Percentiles rank a stretch among this genome's conserved stretches.
Evolutionary conservation across 495 filamentous ascomycete genomes (phyloP).

Genomic region (Hypoxylon trugodes): DNA sequence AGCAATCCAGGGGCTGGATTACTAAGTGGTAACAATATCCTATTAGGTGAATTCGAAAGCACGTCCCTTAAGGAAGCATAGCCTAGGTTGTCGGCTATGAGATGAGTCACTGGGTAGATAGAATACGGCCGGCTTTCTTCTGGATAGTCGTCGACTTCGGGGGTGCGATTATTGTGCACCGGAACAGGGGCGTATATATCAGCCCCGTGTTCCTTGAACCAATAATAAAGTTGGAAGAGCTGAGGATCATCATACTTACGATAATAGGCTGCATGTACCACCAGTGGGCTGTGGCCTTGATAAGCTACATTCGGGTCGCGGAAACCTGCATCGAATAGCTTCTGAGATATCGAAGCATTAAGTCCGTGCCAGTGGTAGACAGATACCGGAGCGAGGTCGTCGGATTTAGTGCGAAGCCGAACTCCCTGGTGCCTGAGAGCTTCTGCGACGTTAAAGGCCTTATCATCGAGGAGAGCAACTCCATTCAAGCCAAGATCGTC

Average conservation of each 20-base stretch:
- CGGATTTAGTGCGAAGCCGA: not conserved
- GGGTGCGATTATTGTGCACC: not conserved
- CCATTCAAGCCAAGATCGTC: not conserved
- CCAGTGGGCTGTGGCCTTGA: not conserved
- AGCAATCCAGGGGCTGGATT: not conserved
- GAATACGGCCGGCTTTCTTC: not conserved
- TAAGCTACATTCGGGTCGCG: not conserved
- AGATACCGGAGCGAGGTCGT: not conserved
- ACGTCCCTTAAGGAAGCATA: too few relatives aligned
- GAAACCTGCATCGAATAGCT: slow-evolving; percentile 16
- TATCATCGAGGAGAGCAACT: not conserved
- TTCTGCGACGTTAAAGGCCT: slow-evolving; percentile 11
- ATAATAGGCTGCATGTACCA: not conserved
- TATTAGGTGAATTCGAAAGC: too few relatives aligned
- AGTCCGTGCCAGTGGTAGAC: not conserved
- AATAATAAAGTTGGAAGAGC: not conserved
- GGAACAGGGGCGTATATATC: slow-evolving; percentile 3
- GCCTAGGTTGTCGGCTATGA: not conserved
- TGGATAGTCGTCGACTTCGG: not conserved
- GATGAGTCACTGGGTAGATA: not conserved
- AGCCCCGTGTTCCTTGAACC: slow-evolving; percentile 21
- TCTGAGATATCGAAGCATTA: not conserved
- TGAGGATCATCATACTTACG: not conserved
- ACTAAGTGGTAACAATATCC: too few relatives aligned
- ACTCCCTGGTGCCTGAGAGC: not conserved